Base-by-base conservation (phyloP, 2,329 filamentous ascomycete genomes). In the Intubia oerlemansii region DNA sequence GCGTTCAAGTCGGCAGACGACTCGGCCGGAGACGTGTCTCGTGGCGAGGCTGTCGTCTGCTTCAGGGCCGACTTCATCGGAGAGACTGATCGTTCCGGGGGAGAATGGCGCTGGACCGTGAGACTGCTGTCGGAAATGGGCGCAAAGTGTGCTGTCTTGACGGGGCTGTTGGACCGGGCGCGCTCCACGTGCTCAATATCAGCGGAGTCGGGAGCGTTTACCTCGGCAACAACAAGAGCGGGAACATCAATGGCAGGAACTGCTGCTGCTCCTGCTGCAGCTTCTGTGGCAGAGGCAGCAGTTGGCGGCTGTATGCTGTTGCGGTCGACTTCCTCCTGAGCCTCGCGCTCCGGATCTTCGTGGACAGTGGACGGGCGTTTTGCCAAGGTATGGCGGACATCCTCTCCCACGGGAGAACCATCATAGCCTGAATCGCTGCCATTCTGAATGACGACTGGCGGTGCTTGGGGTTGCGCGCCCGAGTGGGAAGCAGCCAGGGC, bases 51-150 rank as follows among this genome's bases (percentile, higher is more conserved):
- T 2, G 55, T 57, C 54, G n/a, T 57, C 17, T 69, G 57, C 44
- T 84, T 84, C 36, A 84, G 43, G 2, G 76, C 77, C 2, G 77
- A 81, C 45, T 85, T 85, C 25, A 69, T 68, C 8, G 78, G 78
- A 0, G 77, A 82, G 9, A 76, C 53, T 5, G 76, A 79, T 27
- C 78, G 62, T 17, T 67, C 56, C 14, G 74, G 70, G 5, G 77
- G 78, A 30, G 68, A 61, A 42, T 84, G 76, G 36, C 59, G 35
- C 8, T 25, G 69, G 17, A 73, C 54, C 2, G 59, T 50, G 10
- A 69, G 44, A 24, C 53, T 60, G 19, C 67, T 11, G 65, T 14
- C 17, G 10, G 26, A 54, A 7, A 59, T 56, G 8, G 59, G 43
- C 2, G 66, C 66, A 44, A 82, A 82, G 40, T 67, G 74, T 10